Evolutionary conservation across 108 stramenopile species (phyloP), one percentile per base, ranked within the genome.

Genomic region (Heterococcus sp.): DNA sequence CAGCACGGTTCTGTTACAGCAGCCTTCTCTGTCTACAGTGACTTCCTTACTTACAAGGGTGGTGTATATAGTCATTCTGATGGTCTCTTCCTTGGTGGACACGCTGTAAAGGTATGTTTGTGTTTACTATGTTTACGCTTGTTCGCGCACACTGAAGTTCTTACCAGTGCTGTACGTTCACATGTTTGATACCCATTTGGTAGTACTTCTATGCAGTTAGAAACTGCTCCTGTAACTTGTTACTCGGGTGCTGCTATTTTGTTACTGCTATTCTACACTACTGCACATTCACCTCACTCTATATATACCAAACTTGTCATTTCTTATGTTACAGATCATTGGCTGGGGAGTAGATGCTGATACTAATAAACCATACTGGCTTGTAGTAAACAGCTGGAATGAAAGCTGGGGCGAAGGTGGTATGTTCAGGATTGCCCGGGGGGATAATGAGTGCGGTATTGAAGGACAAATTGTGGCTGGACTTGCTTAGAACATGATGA

Each of bases 331-430:
- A n/a, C n/a, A n/a, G 79, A 85, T 89, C 33, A 78, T 88, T 66
- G 89, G 89, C 46, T 90, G 87, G 87, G 89, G 89, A 63, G 72
- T 40, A n/a, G 89, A 90, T 69, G 65, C 77, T n/a, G 79, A 67
- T n/a, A 73, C 64, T 46, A 72, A 68, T 0, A 81, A 74, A 28
- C 75, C 74, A 84, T 87, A 82, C 64, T 87, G 86, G 86, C 63
- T 82, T 63, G 78, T 84, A 31, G 84, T 82, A 21, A 87, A 87
- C 78, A 75, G 74, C 75, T 86, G 86, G 86, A 82, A 82, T 73
- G n/a, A 83, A 14, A 74, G 74, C 0, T 92, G 91, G 91, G 91
- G 91, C 1, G 89, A 86, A 38, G 46, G 70, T 3, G 91, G 91
- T 39, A 85, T 84, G 68, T 89, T 92, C 84, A 85, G 87, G 34